Evolutionary conservation across 2,329 filamentous ascomycete species (phyloP), one percentile per base, ranked within the genome.

Genomic region (Drechslera avenae): DNA sequence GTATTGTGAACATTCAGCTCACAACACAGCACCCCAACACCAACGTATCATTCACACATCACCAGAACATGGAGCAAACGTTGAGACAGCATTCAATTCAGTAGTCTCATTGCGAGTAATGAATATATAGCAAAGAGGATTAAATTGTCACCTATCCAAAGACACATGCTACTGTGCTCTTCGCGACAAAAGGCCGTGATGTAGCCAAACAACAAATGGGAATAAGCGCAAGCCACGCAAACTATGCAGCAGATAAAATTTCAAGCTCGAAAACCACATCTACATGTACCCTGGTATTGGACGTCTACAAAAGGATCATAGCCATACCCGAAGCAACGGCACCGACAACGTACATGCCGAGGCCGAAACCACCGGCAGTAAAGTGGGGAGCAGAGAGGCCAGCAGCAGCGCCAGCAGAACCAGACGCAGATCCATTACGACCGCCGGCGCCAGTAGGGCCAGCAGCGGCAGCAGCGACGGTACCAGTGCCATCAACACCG

Each of bases 401-500:
- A 39, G 70, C 72, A 17, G 77, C 75, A 49, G 76, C 76, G 56
- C 68, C 71, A 4, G 52, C 46, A 23, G 56, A 57, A 42, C 46
- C 54, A 35, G 50, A 58, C 14, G 51, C 48, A 18, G 48, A 60
- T 37, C 53, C 64, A 59, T 34, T 63, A 33, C 21, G 13, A 7
- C 30, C 30, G 13, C 17, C 28, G 44, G 35, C 18, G 16, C 42
- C 31, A 10, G 41, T 60, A 34, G 60, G 30, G 28, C 28, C 62
- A 30, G 64, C 59, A 49, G 59, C 56, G 48, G 60, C 54, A 50
- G 70, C 75, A 30, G 78, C 78, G 46, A 86, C 83, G 28, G 75
- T 78, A 44, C 83, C 83, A 43, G 81, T 81, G 28, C 84, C 84
- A 52, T 79, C 79, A 26, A 83, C 76, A 63, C 86, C 87, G 51